phyloP scores from a whole-genome alignment of 1,139 yeast species.

The Yamadazyma trypodendri region DNA sequence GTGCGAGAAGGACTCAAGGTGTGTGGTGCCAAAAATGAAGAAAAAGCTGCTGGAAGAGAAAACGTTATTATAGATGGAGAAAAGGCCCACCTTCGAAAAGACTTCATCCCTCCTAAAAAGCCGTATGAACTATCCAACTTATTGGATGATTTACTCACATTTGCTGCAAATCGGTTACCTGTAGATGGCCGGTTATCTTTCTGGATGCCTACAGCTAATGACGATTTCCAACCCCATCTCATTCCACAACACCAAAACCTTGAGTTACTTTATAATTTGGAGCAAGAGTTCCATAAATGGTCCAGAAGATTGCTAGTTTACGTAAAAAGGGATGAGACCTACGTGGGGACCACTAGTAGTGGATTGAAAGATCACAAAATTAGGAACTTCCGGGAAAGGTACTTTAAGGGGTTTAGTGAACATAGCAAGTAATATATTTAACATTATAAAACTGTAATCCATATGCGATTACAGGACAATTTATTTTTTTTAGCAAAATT shows the following conservation, averaged over 20 bases:
- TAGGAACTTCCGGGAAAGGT: slow-evolving; percentile 74
- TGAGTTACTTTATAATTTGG: slow-evolving; percentile 70
- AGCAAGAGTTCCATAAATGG: slow-evolving; percentile 92
- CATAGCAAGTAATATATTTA: slow-evolving; percentile 22
- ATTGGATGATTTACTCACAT: slow-evolving; percentile 71
- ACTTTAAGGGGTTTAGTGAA: slow-evolving; percentile 65
- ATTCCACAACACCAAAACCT: slow-evolving; percentile 79
- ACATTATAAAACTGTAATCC: not conserved
- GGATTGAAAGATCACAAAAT: slow-evolving; percentile 40
- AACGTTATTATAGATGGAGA: slow-evolving; percentile 71
- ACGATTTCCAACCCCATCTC: slow-evolving; percentile 68
- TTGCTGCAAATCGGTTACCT: slow-evolving; percentile 70
- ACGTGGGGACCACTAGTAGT: slow-evolving; percentile 57
- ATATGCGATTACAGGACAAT: slow-evolving; percentile 1
- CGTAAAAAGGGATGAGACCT: slow-evolving; percentile 59
- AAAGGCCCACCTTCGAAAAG: slow-evolving; percentile 72
- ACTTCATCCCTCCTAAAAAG: slow-evolving; percentile 89
- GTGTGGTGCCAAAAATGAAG: slow-evolving; percentile 74
- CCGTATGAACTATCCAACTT: slow-evolving; percentile 79
- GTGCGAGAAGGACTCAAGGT: slow-evolving; percentile 94
- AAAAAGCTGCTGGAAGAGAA: slow-evolving; percentile 62
- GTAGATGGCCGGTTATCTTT: slow-evolving; percentile 79
- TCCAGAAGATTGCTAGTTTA: slow-evolving; percentile 82
- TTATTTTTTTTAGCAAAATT: not conserved
- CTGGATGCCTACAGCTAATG: slow-evolving; percentile 99